Conservation (phyloP, 2,329 filamentous ascomycete genomes). For the Trichoderma cornu-damae region DNA sequence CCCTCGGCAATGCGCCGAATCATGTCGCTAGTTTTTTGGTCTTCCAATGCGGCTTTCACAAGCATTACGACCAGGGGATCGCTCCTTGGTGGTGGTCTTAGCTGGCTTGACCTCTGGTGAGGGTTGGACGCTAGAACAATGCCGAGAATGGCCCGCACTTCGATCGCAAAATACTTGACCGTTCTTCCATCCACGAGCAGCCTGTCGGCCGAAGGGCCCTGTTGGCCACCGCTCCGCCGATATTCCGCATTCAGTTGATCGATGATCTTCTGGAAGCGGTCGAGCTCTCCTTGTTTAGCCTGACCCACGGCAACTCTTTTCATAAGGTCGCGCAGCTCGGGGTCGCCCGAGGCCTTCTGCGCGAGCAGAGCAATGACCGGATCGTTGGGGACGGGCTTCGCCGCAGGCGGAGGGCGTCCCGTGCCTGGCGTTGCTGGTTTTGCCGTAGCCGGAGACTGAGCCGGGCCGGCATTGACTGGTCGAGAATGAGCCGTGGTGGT, state of each 20-base stretch:
- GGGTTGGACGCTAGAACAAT: constrained; percentile 57
- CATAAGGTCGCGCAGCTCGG: constrained; percentile 71
- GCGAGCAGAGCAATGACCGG: constrained; percentile 78
- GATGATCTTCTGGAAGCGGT: constrained; percentile 74
- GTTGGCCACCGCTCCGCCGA: constrained; percentile 46
- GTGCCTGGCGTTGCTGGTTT: constrained; percentile 23
- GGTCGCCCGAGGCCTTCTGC: constrained; percentile 67
- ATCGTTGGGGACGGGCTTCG: constrained; percentile 45
- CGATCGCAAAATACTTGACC: constrained; percentile 56
- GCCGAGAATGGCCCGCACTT: constrained; percentile 52
- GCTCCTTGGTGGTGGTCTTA: constrained; percentile 50
- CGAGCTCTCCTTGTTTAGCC: constrained; percentile 65
- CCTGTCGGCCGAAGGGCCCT: constrained; percentile 50
- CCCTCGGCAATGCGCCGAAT: constrained; percentile 51
- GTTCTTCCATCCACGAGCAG: constrained; percentile 52
- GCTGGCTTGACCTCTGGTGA: constrained; percentile 48
- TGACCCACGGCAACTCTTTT: constrained; percentile 73
- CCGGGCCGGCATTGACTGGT: constrained; percentile 18
- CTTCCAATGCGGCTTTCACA: constrained; percentile 54
- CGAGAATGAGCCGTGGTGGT: constrained; percentile 24
- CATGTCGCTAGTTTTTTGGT: constrained; percentile 44
- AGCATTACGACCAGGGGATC: constrained; percentile 53
- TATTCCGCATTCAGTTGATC: constrained; percentile 65
- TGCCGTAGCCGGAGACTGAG: constrained; percentile 19
- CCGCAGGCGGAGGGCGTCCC: constrained; percentile 16